Base-by-base conservation (phyloP, 495 filamentous ascomycete species). In the Letharia columbiana region DNA sequence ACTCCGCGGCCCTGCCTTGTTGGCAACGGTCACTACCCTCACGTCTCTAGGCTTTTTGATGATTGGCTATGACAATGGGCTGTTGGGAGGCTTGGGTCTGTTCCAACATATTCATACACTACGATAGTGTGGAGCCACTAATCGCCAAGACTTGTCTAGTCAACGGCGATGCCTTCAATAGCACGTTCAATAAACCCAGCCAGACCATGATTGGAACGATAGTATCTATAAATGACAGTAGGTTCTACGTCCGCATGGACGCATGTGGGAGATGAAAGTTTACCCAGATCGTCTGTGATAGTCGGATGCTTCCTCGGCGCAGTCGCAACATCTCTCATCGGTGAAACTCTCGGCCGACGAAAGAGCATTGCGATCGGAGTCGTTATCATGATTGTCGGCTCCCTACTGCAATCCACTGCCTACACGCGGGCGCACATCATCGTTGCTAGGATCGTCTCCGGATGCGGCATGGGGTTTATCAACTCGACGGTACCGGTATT, bases 231-330 rank as follows among this genome's bases (percentile, higher is more conserved):
- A 75, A 73, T 50, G 71, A 75, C 45, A 68, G 69, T 71, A 37
- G 31, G 54, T 37, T 18, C 41, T 15, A 57, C 35, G 62, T 49
- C n/a, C 15, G n/a, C 35, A 45, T 20, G 2, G 11, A 60, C 35
- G 31, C 52, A 20, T 12, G n/a, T 37, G 44, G 1, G 28, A 54
- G 3, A 33, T 0, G 12, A 33, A 23, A 33, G n/a, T 31, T 6
- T 41, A 4, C 23, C 20, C 20, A 65, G 20, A 28, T 0, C 17
- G 8, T 15, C 28, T 41, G 1, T 42, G 28, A 1, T 28, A 67
- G 66, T 63, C 40, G 66, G 66, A 57, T 50, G 47, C 66, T 85
- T 83, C 67, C 73, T 83, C 2, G 82, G 82, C 0, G 80, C 81
- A 1, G 59, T 84, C 23, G 64, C 79, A 12, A 80, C 81, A 23